Conservation (phyloP, 2,329 filamentous ascomycete genomes). For the Claviceps spartinae region DNA sequence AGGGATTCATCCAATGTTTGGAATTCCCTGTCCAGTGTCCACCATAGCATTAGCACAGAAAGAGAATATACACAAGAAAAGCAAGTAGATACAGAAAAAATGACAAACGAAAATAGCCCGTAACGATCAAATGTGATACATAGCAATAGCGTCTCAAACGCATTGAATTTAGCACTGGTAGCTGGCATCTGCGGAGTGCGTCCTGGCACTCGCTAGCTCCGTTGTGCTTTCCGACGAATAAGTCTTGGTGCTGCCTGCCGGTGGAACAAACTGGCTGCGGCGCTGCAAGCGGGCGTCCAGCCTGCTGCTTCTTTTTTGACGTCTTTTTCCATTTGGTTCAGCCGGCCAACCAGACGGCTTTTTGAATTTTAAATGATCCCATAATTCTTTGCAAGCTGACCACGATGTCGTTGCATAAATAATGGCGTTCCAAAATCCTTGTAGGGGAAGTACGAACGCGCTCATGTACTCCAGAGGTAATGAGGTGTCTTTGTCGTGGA, state of each 20-base stretch:
- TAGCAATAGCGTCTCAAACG: background rate
- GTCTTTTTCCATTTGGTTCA: conserved; percentile 19
- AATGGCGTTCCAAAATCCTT: conserved; percentile 73
- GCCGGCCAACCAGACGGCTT: conserved; percentile 18
- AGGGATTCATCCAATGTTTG: background rate
- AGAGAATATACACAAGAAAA: background rate
- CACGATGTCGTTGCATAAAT: conserved; percentile 64
- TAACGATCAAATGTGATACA: background rate
- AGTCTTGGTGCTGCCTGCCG: conserved; percentile 17
- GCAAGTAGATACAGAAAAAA: background rate
- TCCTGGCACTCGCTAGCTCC: conserved; percentile 29
- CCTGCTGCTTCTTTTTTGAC: background rate
- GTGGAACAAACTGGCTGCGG: conserved; percentile 17
- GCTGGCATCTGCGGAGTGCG: conserved; percentile 21
- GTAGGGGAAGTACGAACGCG: conserved; percentile 62
- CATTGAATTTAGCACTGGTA: background rate
- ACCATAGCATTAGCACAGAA: too few species aligned
- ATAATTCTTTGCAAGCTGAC: conserved; percentile 42
- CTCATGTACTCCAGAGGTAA: conserved; percentile 55
- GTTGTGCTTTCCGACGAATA: conserved; percentile 39
- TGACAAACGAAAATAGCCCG: background rate
- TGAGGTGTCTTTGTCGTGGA: conserved; percentile 37
- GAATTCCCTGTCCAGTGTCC: background rate
- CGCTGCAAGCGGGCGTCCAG: background rate
- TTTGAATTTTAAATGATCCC: conserved; percentile 20